Evolutionary conservation across 129 eudicot species (phyloP), one percentile per base, ranked within the genome.

Genomic region (Flaveria linearis): DNA sequence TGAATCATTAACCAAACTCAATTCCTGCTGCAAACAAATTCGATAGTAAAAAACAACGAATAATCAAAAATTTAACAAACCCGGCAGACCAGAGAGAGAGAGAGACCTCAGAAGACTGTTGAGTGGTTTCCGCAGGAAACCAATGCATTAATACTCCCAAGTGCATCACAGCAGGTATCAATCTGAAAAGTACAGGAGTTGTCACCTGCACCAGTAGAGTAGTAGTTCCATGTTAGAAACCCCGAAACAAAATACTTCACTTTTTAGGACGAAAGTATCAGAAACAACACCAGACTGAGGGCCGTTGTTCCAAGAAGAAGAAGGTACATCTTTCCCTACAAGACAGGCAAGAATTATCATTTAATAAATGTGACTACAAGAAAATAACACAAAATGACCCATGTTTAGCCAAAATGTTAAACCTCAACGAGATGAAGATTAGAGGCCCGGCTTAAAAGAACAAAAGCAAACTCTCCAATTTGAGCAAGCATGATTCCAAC

Each of bases 291-390:
- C 84, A 94, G 87, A 74, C 99, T 94, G n/a, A 94, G 86, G 39
- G 99, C 99, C 49, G 99, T 94, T 12, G 99, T 94, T 61, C 99
- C 99, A 63, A 94, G 96, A 50, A 94, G 96, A 33, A 94, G 93
- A 55, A 94, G 94, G 80, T 94, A 94, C 97, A 94, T 87, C 79
- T 94, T 94, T 52, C 96, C 99, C 97, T 94, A 69, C 20, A 85
- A 60, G 52, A 67, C 11, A 77, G 7, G 6, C 46, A 62, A 52
- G 13, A n/a, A 75, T 75, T 12, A 43, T 43, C 52, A 43, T 68
- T 45, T 45, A 42, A 20, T 46, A 69, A 36, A 3, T 33, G 52
- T 70, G 17, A 58, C 53, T 28, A 18, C 36, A 16, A 78, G 39
- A 74, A 22, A 23, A 14, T 43, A 70, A 66, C 28, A 41, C 15